Evolutionary conservation across 1,284 basidiomycete species (phyloP).

Genomic region (Tilletia horrida): DNA sequence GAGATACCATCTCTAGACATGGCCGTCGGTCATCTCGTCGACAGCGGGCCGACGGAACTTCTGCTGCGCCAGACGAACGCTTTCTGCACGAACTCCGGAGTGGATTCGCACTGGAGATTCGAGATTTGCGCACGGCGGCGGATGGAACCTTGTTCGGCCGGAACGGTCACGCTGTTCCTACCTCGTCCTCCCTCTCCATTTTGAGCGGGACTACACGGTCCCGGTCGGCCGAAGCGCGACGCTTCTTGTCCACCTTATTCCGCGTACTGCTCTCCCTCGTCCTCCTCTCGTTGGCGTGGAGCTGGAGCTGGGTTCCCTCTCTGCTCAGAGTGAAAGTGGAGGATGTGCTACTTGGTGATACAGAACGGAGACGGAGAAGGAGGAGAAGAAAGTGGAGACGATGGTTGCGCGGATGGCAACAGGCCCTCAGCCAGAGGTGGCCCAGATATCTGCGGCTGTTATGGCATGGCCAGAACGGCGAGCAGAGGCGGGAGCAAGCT

Average conservation of each 20-base stretch:
- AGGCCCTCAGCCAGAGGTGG: neutral
- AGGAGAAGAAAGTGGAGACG: neutral
- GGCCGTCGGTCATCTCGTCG: too few species aligned
- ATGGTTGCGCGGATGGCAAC: slow-evolving; percentile 19
- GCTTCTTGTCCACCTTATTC: neutral
- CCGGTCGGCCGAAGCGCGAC: slow-evolving; percentile 1
- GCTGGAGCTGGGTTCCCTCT: neutral
- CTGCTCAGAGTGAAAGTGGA: slow-evolving; percentile 21
- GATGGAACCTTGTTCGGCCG: neutral
- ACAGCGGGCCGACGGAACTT: too few species aligned
- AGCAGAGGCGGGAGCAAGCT: slow-evolving; percentile 27
- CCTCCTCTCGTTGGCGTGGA: neutral
- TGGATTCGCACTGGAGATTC: slow-evolving; percentile 11
- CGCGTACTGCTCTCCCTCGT: neutral
- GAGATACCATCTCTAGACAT: too few species aligned
- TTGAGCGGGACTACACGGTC: neutral
- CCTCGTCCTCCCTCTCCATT: neutral
- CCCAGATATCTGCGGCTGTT: slow-evolving; percentile 38
- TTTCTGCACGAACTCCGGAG: neutral
- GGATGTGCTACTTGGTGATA: neutral
- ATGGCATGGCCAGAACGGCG: slow-evolving; percentile 51
- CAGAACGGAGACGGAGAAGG: neutral
- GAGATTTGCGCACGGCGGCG: slow-evolving; percentile 12
- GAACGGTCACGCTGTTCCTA: too few species aligned
- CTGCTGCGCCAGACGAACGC: too few species aligned